These are phyloP conservation scores for Eucommia ulmoides DNA, from an alignment of 257 asterid species.

Conservation along the genomic window DNA sequence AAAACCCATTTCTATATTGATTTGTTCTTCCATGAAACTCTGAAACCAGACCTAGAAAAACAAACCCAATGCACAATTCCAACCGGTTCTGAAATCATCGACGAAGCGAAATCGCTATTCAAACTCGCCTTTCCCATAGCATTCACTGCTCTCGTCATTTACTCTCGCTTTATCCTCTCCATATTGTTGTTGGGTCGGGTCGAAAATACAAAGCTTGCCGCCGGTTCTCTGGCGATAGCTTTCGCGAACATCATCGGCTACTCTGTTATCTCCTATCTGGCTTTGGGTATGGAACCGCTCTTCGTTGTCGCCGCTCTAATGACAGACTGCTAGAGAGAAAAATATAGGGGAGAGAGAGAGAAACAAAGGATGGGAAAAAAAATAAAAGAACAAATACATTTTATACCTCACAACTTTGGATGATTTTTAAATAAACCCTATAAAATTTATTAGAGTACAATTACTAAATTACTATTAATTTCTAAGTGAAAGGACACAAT, in stretches of 20 bases:
- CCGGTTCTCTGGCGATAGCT: background rate
- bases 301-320: no score
- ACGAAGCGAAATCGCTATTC: background rate
- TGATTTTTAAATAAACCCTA: no score
- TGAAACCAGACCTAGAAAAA: background rate
- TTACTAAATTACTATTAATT: no score
- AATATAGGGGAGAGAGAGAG: no score
- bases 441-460: no score
- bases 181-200: background rate
- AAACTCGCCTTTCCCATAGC: background rate
- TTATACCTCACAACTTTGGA: no score
- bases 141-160: no score
- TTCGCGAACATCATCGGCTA: background rate
- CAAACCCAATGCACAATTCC: background rate
- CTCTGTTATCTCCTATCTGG: background rate
- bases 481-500: no score
- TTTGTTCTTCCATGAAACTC: background rate
- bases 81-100: background rate
- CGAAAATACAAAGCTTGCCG: background rate
- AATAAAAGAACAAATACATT: no score
- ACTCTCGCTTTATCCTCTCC: background rate
- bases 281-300: slow-evolving; percentile 1
- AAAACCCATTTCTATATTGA: no score
- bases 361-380: no score
- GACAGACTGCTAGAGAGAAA: no score